Percentiles rank a stretch among this genome's conserved stretches.
Evolutionary conservation across 805 yeast genomes (phyloP).

Genomic region (Metschnikowia peoriensis): DNA sequence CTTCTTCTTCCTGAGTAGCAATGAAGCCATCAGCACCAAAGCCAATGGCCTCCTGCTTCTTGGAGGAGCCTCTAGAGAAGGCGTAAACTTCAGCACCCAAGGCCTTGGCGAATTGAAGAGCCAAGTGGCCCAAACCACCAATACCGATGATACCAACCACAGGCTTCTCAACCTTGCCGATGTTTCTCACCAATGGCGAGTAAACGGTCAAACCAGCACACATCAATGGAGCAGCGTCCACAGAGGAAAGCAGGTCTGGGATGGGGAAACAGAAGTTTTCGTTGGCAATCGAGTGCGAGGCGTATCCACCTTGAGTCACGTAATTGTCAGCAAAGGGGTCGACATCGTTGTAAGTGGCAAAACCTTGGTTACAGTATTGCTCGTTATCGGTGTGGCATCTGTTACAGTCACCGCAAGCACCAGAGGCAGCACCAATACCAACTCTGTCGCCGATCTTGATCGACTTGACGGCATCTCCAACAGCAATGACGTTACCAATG

Average conservation of each 20-base stretch:
- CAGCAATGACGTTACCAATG: slow-evolving; percentile 48
- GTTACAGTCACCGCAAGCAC: slow-evolving; percentile 42
- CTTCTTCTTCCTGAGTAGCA: slow-evolving; percentile 51
- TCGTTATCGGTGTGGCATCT: slow-evolving; percentile 44
- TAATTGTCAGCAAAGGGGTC: slow-evolving; percentile 42
- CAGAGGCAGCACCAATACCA: slow-evolving; percentile 20
- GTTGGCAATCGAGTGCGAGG: slow-evolving; percentile 63
- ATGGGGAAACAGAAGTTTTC: slow-evolving; percentile 63
- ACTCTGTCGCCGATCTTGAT: slow-evolving; percentile 22
- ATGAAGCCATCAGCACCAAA: slow-evolving; percentile 55
- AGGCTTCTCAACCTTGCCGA: slow-evolving; percentile 15
- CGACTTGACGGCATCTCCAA: slow-evolving; percentile 15
- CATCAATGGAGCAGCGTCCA: slow-evolving; percentile 65
- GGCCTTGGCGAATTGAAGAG: slow-evolving; percentile 55
- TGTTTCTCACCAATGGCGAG: slow-evolving; percentile 60
- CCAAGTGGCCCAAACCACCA: slow-evolving; percentile 60
- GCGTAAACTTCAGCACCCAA: slow-evolving; percentile 60
- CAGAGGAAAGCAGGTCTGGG: slow-evolving; percentile 52
- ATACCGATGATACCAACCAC: slow-evolving; percentile 60
- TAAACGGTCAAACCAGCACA: slow-evolving; percentile 78
- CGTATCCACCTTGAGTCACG: slow-evolving; percentile 68
- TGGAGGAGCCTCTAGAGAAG: slow-evolving; percentile 49
- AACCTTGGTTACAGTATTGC: slow-evolving; percentile 44
- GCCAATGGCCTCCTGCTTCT: slow-evolving; percentile 46
- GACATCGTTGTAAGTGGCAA: slow-evolving; percentile 49